phyloP scores from a whole-genome alignment of 441 rosid species.

The Daphne laureola region DNA sequence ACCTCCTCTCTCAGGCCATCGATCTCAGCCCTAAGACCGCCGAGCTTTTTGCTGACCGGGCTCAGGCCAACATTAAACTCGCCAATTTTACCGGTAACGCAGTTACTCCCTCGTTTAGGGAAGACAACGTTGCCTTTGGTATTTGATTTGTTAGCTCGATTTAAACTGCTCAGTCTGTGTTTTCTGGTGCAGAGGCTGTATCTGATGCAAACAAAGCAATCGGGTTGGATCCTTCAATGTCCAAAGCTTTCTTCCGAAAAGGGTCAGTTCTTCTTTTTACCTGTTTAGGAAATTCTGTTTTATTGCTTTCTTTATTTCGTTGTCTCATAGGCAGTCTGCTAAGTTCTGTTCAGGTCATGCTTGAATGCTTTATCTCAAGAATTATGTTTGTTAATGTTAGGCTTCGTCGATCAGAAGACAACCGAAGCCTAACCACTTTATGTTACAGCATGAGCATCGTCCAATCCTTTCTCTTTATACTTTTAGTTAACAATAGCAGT shows the following conservation, averaged over 20 bases:
- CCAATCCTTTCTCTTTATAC: too few species aligned
- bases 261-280: conserved; percentile 38
- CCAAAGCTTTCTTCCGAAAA: conserved; percentile 76
- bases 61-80: conserved; percentile 87
- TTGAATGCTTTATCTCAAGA: neutral
- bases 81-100: conserved; percentile 47
- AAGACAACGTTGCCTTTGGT: neutral
- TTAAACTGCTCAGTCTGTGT: neutral
- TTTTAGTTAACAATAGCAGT: too few species aligned
- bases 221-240: conserved; percentile 53
- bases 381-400: too few species aligned
- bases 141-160: neutral
- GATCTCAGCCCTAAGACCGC: conserved; percentile 49
- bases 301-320: neutral
- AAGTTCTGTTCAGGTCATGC: neutral
- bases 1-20: conserved; percentile 77
- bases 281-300: neutral
- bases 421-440: too few species aligned
- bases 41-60: conserved; percentile 79
- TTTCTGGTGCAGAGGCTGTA: conserved; percentile 56
- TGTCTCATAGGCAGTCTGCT: neutral
- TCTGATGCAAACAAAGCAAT: conserved; percentile 74
- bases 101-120: neutral
- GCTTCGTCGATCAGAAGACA: too few species aligned
- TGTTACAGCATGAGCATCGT: too few species aligned